phyloP scores from a whole-genome alignment of 306 rosid species.

The Leucaena leucocephala region DNA sequence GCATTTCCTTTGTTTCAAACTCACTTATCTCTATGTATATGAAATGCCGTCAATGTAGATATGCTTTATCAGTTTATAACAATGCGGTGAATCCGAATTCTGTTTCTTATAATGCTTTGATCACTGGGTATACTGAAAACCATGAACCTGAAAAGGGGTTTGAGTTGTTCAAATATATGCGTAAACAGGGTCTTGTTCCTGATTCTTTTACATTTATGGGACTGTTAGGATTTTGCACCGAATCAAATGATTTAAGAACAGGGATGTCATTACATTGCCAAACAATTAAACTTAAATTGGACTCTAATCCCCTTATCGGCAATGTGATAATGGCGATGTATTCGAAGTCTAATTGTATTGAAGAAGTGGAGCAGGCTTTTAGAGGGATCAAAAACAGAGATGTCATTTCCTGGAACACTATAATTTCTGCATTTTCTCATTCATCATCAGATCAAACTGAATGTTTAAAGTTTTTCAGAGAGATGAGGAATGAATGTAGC shows the following conservation, averaged over 20 bases:
- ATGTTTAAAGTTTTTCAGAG: constrained; percentile 36
- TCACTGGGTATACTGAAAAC: constrained; percentile 44
- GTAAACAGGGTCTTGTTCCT: constrained; percentile 36
- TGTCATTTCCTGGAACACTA: constrained; percentile 49
- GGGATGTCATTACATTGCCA: constrained; percentile 16
- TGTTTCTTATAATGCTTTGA: constrained; percentile 49
- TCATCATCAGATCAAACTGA: constrained; percentile 31
- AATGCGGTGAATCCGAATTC: constrained; percentile 32
- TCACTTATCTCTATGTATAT: constrained; percentile 10
- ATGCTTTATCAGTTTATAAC: constrained; percentile 41
- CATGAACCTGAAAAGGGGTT: constrained; percentile 37
- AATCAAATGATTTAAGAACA: constrained; percentile 28
- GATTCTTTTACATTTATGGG: constrained; percentile 46
- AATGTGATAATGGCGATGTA: constrained; percentile 47
- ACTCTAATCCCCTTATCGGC: constrained; percentile 42
- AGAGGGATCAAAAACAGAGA: constrained; percentile 44
- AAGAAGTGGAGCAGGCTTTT: constrained; percentile 46
- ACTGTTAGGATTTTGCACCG: constrained; percentile 35
- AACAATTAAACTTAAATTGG: constrained; percentile 44
- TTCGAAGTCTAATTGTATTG: constrained; percentile 31
- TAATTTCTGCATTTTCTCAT: constrained; percentile 40
- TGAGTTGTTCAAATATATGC: constrained; percentile 43
- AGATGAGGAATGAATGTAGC: constrained; percentile 31
- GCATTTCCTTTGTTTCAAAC: constrained; percentile 45
- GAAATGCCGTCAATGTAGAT: constrained; percentile 48